These are phyloP conservation scores for Porpolomopsis calyptriformis DNA, from an alignment of 768 basidiomycete genomes.

Conservation along the genomic window DNA sequence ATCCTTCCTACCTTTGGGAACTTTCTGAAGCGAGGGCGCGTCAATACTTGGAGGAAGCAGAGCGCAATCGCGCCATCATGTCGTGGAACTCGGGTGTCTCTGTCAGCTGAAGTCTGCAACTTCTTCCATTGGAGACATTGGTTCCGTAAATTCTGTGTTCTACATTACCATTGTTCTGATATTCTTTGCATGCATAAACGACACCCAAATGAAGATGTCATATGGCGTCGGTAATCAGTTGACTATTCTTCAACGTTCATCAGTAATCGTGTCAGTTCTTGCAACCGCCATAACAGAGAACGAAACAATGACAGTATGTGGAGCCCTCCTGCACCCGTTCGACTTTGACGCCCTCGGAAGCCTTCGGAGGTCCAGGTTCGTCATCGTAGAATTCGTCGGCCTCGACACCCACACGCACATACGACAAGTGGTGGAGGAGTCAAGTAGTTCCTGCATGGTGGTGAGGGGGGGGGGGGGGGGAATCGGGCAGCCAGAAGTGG, in stretches of 20 bases:
- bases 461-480: slow-evolving; percentile 33
- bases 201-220: no score
- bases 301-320: slow-evolving; percentile 69
- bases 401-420: slow-evolving; percentile 79
- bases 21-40: slow-evolving; percentile 12
- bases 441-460: slow-evolving; percentile 64
- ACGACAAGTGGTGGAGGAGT: slow-evolving; percentile 51
- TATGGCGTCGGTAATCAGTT: no score
- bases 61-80: slow-evolving; percentile 4
- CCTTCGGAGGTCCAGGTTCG: slow-evolving; percentile 76
- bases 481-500: slow-evolving; percentile 65
- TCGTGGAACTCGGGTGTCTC: slow-evolving; percentile 3
- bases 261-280: no score
- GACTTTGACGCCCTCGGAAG: slow-evolving; percentile 54
- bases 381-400: slow-evolving; percentile 78
- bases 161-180: no score
- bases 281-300: no score
- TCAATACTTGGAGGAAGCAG: slow-evolving; percentile 11
- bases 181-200: no score
- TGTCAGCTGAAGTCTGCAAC: no score
- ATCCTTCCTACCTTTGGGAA: slow-evolving; percentile 15
- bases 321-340: slow-evolving; percentile 42
- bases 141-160: no score
- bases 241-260: no score
- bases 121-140: no score